These are phyloP conservation scores for Aspergillus campestris DNA, from an alignment of 495 filamentous ascomycete genomes.

Conservation along the genomic window DNA sequence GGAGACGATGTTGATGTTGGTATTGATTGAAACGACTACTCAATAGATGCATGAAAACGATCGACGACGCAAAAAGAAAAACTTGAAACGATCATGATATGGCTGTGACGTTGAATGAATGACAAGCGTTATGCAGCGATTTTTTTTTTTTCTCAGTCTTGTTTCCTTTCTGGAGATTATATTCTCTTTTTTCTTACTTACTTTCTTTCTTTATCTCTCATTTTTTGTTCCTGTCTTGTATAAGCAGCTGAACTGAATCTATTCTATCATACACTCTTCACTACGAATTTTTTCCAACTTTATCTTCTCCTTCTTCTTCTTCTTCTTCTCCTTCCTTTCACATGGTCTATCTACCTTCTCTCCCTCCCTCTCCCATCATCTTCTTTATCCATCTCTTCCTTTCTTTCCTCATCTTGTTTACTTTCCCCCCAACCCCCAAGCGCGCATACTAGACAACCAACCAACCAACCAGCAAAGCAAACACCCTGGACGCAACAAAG, in stretches of 20 bases:
- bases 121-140: slow-evolving; percentile 2
- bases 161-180: background rate
- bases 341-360: slow-evolving; percentile 6
- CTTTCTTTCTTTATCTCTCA: background rate
- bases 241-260: background rate
- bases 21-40: slow-evolving; percentile 19
- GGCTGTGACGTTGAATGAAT: background rate
- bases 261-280: background rate
- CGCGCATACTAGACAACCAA: too few species aligned
- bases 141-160: slow-evolving; percentile 1
- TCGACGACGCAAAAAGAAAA: too few species aligned
- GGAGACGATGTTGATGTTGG: slow-evolving; percentile 11
- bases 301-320: slow-evolving; percentile 20
- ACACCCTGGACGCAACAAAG: too few species aligned
- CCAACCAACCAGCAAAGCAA: too few species aligned
- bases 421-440: background rate
- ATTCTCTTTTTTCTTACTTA: slow-evolving; percentile 3
- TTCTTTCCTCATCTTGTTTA: slow-evolving; percentile 3
- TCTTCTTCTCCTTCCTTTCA: slow-evolving; percentile 2
- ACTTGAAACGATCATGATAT: slow-evolving; percentile 14
- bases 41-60: too few species aligned
- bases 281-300: slow-evolving; percentile 2
- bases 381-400: slow-evolving; percentile 4
- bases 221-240: too few species aligned
- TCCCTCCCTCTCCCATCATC: background rate